phyloP scores from a whole-genome alignment of 2,329 filamentous ascomycete genomes.

The Fusarium euwallaceae region DNA sequence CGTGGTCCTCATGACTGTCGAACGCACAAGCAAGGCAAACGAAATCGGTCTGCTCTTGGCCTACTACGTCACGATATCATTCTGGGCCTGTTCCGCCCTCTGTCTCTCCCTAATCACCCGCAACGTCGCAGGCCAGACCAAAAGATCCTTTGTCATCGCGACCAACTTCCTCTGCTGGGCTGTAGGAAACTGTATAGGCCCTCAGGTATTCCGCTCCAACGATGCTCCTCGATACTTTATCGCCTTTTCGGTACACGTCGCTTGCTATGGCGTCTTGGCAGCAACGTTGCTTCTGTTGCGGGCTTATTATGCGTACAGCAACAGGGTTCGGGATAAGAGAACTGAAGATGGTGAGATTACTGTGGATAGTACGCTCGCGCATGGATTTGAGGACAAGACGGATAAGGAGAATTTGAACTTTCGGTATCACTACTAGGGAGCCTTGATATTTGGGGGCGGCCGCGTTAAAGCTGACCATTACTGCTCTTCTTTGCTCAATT shows the following conservation, averaged over 20 bases:
- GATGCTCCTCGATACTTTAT: background rate
- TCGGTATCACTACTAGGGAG: background rate
- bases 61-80: background rate
- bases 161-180: background rate
- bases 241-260: background rate
- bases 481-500: background rate
- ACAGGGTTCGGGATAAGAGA: background rate
- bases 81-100: background rate
- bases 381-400: background rate
- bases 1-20: background rate
- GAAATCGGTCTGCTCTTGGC: background rate
- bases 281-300: background rate
- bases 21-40: background rate
- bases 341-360: background rate
- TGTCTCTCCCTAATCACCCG: background rate
- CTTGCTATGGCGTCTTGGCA: background rate
- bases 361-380: background rate
- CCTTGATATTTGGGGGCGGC: background rate
- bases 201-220: background rate
- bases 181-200: background rate
- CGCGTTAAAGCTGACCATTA: background rate
- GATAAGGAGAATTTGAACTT: background rate
- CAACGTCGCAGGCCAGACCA: background rate
- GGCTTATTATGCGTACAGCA: background rate
- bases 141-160: background rate